phyloP scores from a whole-genome alignment of 2,329 filamentous ascomycete species.

The Lojkania enalia region DNA sequence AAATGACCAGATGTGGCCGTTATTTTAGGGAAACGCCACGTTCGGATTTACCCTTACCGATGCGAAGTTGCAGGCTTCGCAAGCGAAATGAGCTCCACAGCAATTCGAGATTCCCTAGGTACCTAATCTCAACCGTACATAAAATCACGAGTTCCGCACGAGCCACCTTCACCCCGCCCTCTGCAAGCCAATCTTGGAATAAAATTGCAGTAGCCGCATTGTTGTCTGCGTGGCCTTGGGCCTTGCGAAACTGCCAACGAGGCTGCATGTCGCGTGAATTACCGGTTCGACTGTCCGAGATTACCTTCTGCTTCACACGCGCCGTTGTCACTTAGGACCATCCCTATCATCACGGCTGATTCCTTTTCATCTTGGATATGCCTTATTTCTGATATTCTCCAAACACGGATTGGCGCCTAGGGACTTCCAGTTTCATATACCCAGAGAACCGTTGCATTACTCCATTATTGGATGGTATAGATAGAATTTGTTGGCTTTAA shows the following conservation, averaged over 20 bases:
- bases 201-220: constrained; percentile 38
- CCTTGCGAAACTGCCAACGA: constrained; percentile 21
- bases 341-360: constrained; percentile 21
- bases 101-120: constrained; percentile 26
- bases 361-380: constrained; percentile 8
- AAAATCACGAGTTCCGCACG: constrained; percentile 28
- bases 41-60: constrained; percentile 18
- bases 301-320: constrained; percentile 2
- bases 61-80: constrained; percentile 28
- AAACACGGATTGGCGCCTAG: constrained; percentile 18
- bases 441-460: constrained; percentile 18
- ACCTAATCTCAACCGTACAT: constrained; percentile 28
- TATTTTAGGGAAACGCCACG: constrained; percentile 29
- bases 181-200: constrained; percentile 35
- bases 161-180: constrained; percentile 25
- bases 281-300: constrained; percentile 18
- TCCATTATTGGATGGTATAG: constrained; percentile 24
- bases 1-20: constrained; percentile 2
- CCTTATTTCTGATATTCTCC: constrained; percentile 11
- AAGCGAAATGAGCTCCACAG: constrained; percentile 47
- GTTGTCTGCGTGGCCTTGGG: constrained; percentile 17
- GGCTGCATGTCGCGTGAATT: constrained; percentile 8
- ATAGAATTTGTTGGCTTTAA: constrained; percentile 20
- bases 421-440: constrained; percentile 18
- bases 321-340: background rate